Evolutionary conservation across 1,284 basidiomycete species (phyloP), one percentile per base, ranked within the genome.

Genomic region (Heterobasidion annosum): DNA sequence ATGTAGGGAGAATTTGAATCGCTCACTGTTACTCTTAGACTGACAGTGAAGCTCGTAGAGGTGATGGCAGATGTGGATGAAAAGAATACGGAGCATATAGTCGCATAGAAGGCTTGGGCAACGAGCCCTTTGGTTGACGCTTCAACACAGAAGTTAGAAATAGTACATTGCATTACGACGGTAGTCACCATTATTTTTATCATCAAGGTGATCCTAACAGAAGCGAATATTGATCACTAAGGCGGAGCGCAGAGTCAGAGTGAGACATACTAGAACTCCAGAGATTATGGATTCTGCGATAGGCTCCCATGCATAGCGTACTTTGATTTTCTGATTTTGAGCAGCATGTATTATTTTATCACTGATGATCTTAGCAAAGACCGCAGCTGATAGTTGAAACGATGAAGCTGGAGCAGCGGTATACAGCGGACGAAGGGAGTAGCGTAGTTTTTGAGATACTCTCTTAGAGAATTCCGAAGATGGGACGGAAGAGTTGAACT

Each of bases 11-110:
- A 15, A 15, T 45, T 10, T 43, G 18, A 34, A 40, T 42, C 8
- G 61, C 65, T 52, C 50, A 70, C 69, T 34, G 66, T 63, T 50
- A 62, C 67, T 45, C 69, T 55, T 10, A 71, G 53, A 12, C 64
- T 61, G 15, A 65, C 59, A 15, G 62, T 61, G 48, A 66, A 66
- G 50, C 58, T 59, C n/a, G 54, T 54, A 13, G 53, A 15, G 8
- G 52, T 48, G 7, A 56, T 42, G 8, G 66, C 55, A 16, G 62
- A 62, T 1, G 65, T 58, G 0, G 62, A 52, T 9, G 67, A 67
- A 53, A 70, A 69, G 56, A 66, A 67, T 2, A 65, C 59, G 13
- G 62, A 60, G 48, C 68, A 65, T 12, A 70, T 54, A 8, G 59
- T 57, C 0, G 66, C 52, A 53, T 68, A 69, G 9, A 69, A 59